Base-by-base conservation (phyloP, 768 basidiomycete genomes). In the Coprinopsis sp. region DNA sequence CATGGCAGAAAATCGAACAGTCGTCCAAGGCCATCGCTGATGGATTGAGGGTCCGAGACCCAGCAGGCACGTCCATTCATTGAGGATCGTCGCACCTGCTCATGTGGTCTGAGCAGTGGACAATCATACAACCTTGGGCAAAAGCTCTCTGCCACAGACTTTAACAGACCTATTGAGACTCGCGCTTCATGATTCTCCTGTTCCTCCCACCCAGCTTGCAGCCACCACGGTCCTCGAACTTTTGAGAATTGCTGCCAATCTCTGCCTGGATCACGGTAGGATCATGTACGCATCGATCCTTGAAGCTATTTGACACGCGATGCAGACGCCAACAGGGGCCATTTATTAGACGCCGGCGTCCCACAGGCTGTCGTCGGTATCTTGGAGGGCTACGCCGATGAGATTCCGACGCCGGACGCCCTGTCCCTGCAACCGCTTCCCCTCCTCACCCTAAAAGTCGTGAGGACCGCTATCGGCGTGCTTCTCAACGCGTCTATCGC, bases 261-360 rank as follows among this genome's bases (percentile, higher is more conserved):
- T 92, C 14, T 90, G 87, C 63, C 82, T 89, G 66, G 87, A 92
- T 59, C 87, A 91, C 55, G 81, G 87, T 82, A 53, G 50, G 41
- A 16, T 38, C 39, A 14, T 44, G 25, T 27, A 38, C 37, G 31
- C 16, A 25, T 27, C 24, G 27, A 16, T 29, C 33, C 21, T n/a
- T 8, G 33, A 3, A 19, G 23, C 49, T 14, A 37, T 33, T 33
- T 37, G 19, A 19, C 12, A 21, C 8, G 13, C 39, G 27, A 27
- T 31, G 16, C 48, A 92, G 90, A 92, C 60, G 82, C 76, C 28
- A 92, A 92, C 61, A 74, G 90, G 53, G 78, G 74, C 7, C 70
- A 72, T 16, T 69, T 92, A 4, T 71, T 91, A 12, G 86, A 89
- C 49, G 81, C 79, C 18, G 78, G 78, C 21, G 74, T 88, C 49